These are phyloP conservation scores for Jamesozyma lodderae DNA, from an alignment of 805 yeast species.

Conservation along the genomic window DNA sequence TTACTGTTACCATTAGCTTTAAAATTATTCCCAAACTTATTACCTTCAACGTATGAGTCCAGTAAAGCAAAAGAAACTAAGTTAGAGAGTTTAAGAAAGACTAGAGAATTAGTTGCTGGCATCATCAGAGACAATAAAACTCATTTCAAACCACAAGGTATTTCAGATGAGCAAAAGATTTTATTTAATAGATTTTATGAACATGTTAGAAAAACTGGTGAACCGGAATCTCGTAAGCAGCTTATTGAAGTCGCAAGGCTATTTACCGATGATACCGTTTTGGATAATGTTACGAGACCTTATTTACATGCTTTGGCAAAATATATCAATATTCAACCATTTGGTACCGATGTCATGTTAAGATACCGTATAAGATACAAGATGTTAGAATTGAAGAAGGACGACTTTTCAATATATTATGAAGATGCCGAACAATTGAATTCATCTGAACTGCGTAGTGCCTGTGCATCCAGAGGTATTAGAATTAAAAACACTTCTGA, in stretches of 20 bases:
- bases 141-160: conserved; percentile 58
- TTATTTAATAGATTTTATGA: conserved; percentile 74
- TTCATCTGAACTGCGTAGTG: conserved; percentile 70
- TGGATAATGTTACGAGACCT: conserved; percentile 86
- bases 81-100: conserved; percentile 44
- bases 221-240: conserved; percentile 57
- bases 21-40: conserved; percentile 83
- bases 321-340: conserved; percentile 84
- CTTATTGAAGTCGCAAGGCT: conserved; percentile 75
- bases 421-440: conserved; percentile 86
- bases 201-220: conserved; percentile 55
- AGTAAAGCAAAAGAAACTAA: conserved; percentile 52
- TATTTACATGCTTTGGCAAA: conserved; percentile 87
- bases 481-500: conserved; percentile 71
- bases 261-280: conserved; percentile 86
- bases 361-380: conserved; percentile 91
- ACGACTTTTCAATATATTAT: conserved; percentile 83
- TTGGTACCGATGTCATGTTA: conserved; percentile 84
- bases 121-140: conserved; percentile 59
- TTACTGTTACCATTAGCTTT: conserved; percentile 80
- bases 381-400: conserved; percentile 82
- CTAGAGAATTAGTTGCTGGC: conserved; percentile 54
- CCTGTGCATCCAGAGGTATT: conserved; percentile 93
- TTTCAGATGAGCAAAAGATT: conserved; percentile 61
- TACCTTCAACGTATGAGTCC: conserved; percentile 88